Base-by-base conservation (phyloP, 1,284 basidiomycete species). In the Tremellales sp. region DNA sequence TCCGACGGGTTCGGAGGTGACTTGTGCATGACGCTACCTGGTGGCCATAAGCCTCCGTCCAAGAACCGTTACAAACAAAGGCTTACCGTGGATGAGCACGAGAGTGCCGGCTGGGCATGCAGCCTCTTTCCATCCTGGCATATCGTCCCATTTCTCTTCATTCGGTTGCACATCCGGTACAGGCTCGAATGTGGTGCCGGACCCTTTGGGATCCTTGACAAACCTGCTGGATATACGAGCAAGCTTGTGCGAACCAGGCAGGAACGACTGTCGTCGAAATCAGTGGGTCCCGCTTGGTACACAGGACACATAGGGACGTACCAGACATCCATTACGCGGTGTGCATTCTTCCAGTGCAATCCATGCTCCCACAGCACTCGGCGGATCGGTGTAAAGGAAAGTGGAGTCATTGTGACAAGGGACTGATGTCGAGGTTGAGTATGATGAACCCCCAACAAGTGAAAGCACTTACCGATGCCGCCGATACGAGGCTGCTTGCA, bases 331-430 rank as follows among this genome's bases (percentile, higher is more conserved):
- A 61, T 97, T 97, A 44, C 77, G 75, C 1, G 81, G 71, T 5
- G 89, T 91, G 67, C 90, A 93, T 54, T 82, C 81, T 68, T 97
- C 93, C 19, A 97, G 76, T 5, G 93, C 89, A 51, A 97, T 87
- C 94, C 94, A 98, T 67, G 92, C 89, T 0, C 94, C 94, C 4
- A 97, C 79, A 0, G 94, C 93, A 5, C 83, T 84, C 0, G 89
- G 89, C 7, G 94, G 93, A 43, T 87, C 78, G 3, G 92, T 97
- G 72, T 94, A 97, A 19, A 81, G 65, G 54, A 81, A 81, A 1
- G 80, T 81, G 21, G 75, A 76, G 60, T 81, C 80, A 56, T 80
- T 78, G 55, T 80, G 80, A 12, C 64, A 62, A 4, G 75, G 75
- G 1, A 78, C 90, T n/a, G 27, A 6, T 35, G 15, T 45, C 13